Evolutionary conservation across 306 rosid genomes (phyloP).

Genomic region (Cicer chorassanicum): DNA sequence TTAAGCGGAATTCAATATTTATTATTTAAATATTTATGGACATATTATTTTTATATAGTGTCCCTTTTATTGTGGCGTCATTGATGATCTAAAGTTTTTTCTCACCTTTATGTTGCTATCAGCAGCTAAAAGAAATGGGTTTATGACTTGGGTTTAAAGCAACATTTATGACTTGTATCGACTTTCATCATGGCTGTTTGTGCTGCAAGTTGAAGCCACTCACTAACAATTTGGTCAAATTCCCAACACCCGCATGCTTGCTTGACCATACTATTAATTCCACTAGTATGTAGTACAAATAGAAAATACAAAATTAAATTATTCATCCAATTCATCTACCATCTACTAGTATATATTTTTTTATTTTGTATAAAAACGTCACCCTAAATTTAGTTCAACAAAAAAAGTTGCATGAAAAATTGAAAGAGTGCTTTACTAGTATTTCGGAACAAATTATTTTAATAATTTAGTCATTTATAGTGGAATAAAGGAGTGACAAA

Average conservation of each 20-base stretch:
- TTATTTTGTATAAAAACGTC: too few species aligned
- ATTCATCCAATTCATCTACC: too few species aligned
- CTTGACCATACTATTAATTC: neutral
- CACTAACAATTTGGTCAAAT: constrained; percentile 42
- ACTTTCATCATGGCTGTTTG: constrained; percentile 49
- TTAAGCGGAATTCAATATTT: neutral
- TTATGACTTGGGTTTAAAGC: constrained; percentile 46
- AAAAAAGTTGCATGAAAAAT: too few species aligned
- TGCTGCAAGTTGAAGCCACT: constrained; percentile 48
- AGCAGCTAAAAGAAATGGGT: constrained; percentile 39
- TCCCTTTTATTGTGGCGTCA: neutral
- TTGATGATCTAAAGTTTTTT: constrained; percentile 12
- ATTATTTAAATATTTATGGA: neutral
- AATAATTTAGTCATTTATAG: too few species aligned
- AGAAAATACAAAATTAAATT: too few species aligned
- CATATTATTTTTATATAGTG: neutral
- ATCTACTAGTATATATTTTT: too few species aligned
- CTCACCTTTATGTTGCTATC: constrained; percentile 37
- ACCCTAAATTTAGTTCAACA: too few species aligned
- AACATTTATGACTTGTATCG: constrained; percentile 42
- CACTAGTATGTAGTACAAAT: neutral
- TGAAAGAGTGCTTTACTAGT: too few species aligned
- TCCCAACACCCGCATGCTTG: constrained; percentile 35
- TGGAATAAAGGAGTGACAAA: too few species aligned
- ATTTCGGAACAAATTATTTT: too few species aligned